Conservation (phyloP, 768 basidiomycete species). For the Tubosaeta sp. region DNA sequence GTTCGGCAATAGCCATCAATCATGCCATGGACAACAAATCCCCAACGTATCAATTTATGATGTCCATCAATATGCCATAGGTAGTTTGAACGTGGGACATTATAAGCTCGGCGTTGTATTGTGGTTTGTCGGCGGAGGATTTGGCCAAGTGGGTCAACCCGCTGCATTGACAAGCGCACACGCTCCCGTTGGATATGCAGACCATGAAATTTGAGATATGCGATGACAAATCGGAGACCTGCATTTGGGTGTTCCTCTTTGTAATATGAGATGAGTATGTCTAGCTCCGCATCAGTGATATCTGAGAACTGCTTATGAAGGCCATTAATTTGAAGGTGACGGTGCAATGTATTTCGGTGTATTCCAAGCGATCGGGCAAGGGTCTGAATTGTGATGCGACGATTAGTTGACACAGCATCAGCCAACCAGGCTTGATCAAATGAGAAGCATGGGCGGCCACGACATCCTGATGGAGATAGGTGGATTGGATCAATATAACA, state of each 20-base stretch:
- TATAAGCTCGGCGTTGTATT: neutral
- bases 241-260: constrained; percentile 1
- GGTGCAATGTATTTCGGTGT: constrained; percentile 11
- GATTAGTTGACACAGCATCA: neutral
- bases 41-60: neutral
- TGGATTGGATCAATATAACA: no score
- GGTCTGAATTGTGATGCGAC: neutral
- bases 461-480: neutral
- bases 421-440: constrained; percentile 1
- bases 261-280: constrained; percentile 9
- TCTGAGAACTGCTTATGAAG: constrained; percentile 8
- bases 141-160: neutral
- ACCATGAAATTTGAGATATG: neutral
- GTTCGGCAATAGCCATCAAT: neutral
- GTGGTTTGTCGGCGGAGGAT: neutral
- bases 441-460: neutral
- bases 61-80: neutral
- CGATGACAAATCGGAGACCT: constrained; percentile 12
- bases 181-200: neutral
- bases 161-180: neutral
- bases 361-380: constrained; percentile 9
- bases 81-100: neutral
- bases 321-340: constrained; percentile 7
- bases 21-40: neutral
- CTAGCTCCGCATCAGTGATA: constrained; percentile 18